Evolutionary conservation across 2,329 filamentous ascomycete genomes (phyloP), one percentile per base, ranked within the genome.

Genomic region (Aspergillus tamarii): DNA sequence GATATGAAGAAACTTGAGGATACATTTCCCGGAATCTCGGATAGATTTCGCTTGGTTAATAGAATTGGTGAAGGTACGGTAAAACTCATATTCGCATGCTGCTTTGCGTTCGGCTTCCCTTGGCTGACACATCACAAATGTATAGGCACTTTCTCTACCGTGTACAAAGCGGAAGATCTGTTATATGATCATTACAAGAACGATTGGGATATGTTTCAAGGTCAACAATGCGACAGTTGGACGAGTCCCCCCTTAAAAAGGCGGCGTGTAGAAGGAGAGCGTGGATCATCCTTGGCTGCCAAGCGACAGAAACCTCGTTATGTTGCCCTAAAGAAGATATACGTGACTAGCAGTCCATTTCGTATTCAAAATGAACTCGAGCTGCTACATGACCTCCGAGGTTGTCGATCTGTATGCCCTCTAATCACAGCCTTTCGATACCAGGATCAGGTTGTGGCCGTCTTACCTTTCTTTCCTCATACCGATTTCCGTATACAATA

Each of bases 271-370:
- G 82, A 82, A 48, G 74, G 79, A 56, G 77, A 75, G 23, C 76
- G 76, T 58, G 54, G 64, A 28, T 65, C 69, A 57, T 72, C 73
- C 45, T 71, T 76, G 59, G 69, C 74, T 23, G 74, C 71, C 26
- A 77, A 77, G 46, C 81, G 81, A 60, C 82, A 81, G 57, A 85
- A 82, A 69, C 84, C 90, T 28, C 92, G 91, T 75, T 98, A 90
- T 74, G 96, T 99, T 66, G 95, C 96, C 23, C 92, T 99, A 79
- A 99, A 99, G 82, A 99, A 99, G 82, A 99, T 99, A 71, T 99
- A 99, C 78, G 95, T 98, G 68, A 99, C 96, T 0, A 97, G 94
- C 66, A 97, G 93, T 69, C 95, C 95, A 0, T 85, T 89, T 32
- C 91, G 95, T 53, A 98, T 99, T 70, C 88, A 96, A 74, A 99